These are phyloP conservation scores for Stenocarpella maydis DNA, from an alignment of 2,329 filamentous ascomycete genomes.

Conservation along the genomic window DNA sequence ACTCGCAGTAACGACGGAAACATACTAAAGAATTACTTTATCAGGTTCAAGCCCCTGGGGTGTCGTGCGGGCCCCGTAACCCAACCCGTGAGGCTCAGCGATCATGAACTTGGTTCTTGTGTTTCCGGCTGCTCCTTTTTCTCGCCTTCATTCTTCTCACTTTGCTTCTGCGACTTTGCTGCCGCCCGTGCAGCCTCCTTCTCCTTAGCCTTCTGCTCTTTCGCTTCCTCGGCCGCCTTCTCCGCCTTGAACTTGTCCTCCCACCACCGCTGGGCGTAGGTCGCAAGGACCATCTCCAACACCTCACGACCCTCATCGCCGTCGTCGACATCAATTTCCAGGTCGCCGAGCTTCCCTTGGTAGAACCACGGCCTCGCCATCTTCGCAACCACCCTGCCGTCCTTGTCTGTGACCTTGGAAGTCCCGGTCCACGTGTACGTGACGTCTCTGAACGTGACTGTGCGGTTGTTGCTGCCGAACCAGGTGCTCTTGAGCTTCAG, in stretches of 20 bases:
- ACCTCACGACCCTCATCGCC: slow-evolving; percentile 29
- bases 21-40: no score
- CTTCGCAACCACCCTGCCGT: slow-evolving; percentile 22
- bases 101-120: background rate
- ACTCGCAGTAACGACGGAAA: no score
- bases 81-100: background rate
- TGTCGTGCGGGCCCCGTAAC: rapidly evolving
- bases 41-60: no score
- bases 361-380: slow-evolving; percentile 31
- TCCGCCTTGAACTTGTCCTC: slow-evolving; percentile 26
- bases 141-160: slow-evolving; percentile 7
- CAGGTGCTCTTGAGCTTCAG: slow-evolving; percentile 33
- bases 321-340: slow-evolving; percentile 30
- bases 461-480: slow-evolving; percentile 30
- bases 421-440: slow-evolving; percentile 35
- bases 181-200: slow-evolving; percentile 16
- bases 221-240: slow-evolving; percentile 22
- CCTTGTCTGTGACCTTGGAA: slow-evolving; percentile 28
- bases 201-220: slow-evolving; percentile 25
- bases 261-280: slow-evolving; percentile 34
- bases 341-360: slow-evolving; percentile 33
- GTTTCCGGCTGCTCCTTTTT: slow-evolving; percentile 6
- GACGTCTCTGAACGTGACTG: slow-evolving; percentile 27
- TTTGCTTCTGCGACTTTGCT: slow-evolving; percentile 19
- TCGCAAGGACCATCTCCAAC: slow-evolving; percentile 33